Evolutionary conservation across 164 flowering plant species (phyloP).

Genomic region (Tetrastigma voinierianum): DNA sequence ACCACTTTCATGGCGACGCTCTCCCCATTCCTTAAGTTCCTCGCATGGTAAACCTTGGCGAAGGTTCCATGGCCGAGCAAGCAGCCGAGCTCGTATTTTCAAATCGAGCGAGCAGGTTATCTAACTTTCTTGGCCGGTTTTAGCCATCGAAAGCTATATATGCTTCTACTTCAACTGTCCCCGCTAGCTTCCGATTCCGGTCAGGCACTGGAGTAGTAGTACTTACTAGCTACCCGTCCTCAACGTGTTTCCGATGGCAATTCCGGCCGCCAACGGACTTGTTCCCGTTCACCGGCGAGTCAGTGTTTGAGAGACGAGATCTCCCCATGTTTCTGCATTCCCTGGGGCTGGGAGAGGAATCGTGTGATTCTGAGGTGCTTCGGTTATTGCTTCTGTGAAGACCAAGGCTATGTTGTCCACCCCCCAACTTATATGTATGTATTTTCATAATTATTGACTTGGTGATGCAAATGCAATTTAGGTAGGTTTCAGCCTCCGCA

Average conservation of each 20-base stretch:
- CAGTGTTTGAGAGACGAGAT: too few relatives aligned
- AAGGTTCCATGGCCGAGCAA: slow-evolving; percentile 39
- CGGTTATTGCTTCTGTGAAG: too few relatives aligned
- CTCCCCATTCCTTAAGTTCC: slow-evolving; percentile 37
- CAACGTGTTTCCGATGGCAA: slow-evolving; percentile 39
- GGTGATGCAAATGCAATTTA: too few relatives aligned
- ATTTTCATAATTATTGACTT: too few relatives aligned
- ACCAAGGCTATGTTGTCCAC: too few relatives aligned
- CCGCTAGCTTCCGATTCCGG: background rate
- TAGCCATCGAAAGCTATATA: background rate
- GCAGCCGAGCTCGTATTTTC: slow-evolving; percentile 38
- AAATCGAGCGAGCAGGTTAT: slow-evolving; percentile 18
- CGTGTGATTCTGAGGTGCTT: too few relatives aligned
- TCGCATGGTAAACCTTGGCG: slow-evolving; percentile 56
- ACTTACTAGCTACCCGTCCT: slow-evolving; percentile 37
- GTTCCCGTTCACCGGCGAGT: too few relatives aligned
- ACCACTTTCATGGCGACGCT: slow-evolving; percentile 59
- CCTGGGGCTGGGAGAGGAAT: too few relatives aligned
- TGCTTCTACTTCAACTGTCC: background rate
- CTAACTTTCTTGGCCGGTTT: background rate
- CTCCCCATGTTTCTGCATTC: too few relatives aligned
- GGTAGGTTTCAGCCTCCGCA: too few relatives aligned
- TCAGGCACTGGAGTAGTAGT: background rate
- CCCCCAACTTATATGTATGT: too few relatives aligned
- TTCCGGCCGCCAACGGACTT: slow-evolving; percentile 21